A percentile compares a stretch with the other conserved stretches of the same genome.
Evolutionary conservation across 164 flowering plant genomes (phyloP).

Genomic region (Vitis vinifera): ASM3070453v1 NC_081818.1:24129501-24130000

Average conservation of each 20-base stretch:
- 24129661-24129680: conserved; percentile 25
- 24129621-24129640: conserved; percentile 28
- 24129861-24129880: conserved; percentile 40
- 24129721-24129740: conserved; percentile 6
- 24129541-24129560: no score
- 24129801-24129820: conserved; percentile 27
- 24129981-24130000: conserved; percentile 53
- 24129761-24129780: conserved; percentile 43
- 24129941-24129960: conserved; percentile 41
- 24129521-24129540: no score
- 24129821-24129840: conserved; percentile 31
- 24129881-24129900: conserved; percentile 48
- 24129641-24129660: conserved; percentile 18
- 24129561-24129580: background rate
- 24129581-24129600: conserved; percentile 21
- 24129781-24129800: conserved; percentile 16
- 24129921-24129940: conserved; percentile 56
- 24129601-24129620: conserved; percentile 15
- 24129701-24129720: conserved; percentile 4
- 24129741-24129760: conserved; percentile 25
- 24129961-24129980: conserved; percentile 37
- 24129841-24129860: conserved; percentile 7
- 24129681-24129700: conserved; percentile 6
- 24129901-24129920: conserved; percentile 25
- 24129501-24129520: background rate